Base-by-base conservation (phyloP, 1,284 basidiomycete species). In the Cutaneotrichosporon spelunceum region DNA sequence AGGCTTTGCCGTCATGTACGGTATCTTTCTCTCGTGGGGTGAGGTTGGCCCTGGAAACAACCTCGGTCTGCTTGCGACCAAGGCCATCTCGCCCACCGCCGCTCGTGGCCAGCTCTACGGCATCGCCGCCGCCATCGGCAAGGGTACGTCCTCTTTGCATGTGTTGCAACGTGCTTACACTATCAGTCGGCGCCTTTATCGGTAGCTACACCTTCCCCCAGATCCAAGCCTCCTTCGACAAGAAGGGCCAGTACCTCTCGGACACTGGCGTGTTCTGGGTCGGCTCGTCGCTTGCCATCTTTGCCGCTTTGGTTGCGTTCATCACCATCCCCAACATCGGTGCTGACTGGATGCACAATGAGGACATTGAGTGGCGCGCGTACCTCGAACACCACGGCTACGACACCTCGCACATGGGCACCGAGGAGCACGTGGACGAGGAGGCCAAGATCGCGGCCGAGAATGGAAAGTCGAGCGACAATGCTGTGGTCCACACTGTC, bases 21-120 rank as follows among this genome's bases (percentile, higher is more conserved):
- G 93, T 10, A 86, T 96, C 58, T 98, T 95, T 84, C 75, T 95
- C 61, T 87, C 85, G 66, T 88, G 91, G 62, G 92, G 91, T 10
- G 75, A 74, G 61, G 59, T 68, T 81, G 86, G 86, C 24, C 89
- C 90, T 33, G 90, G 89, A 48, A 91, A 92, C 78, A 87, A 86
- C 66, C 80, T 91, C 39, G 89, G 89, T 66, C 82, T 93, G 34
- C 82, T 94, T 61, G 91, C 91, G 6, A 83, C 86, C 61, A 94
- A 94, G 80, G 85, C 83, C n/a, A 67, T 73, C 6, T 86, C 88
- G 60, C 90, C 91, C 2, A 93, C 91, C 0, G 90, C 89, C 21
- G 83, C 91, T 50, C 87, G 92, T 67, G 91, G 91, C 3, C 88
- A 93, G 64, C 88, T 88, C 76, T 95, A 93, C 72, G 90, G 89